phyloP scores from a whole-genome alignment of 805 yeast species.

The Schwanniomyces sp. region DNA sequence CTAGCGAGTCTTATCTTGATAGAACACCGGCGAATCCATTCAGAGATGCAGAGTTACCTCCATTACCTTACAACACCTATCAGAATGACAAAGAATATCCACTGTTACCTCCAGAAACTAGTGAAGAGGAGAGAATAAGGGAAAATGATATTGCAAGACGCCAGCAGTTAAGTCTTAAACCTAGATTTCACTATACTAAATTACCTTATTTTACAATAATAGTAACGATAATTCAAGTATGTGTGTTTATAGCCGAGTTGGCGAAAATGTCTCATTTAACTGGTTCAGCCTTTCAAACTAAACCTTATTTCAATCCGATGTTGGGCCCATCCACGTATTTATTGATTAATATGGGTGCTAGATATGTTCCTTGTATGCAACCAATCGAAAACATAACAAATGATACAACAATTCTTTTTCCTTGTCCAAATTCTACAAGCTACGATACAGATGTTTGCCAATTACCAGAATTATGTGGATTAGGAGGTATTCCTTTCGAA shows the following conservation, averaged over 20 bases:
- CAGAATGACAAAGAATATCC: not conserved
- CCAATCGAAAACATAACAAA: slow-evolving; percentile 49
- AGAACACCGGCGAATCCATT: not conserved
- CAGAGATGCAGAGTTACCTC: not conserved
- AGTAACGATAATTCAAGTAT: slow-evolving; percentile 47
- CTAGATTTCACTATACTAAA: slow-evolving; percentile 35
- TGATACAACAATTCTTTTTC: slow-evolving; percentile 46
- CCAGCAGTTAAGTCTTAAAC: slow-evolving; percentile 22
- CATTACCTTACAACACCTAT: not conserved
- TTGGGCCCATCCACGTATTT: slow-evolving; percentile 71
- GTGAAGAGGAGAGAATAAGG: slow-evolving; percentile 13
- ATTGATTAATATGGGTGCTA: slow-evolving; percentile 66
- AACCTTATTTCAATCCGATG: slow-evolving; percentile 78
- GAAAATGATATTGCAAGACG: slow-evolving; percentile 24
- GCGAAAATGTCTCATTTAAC: slow-evolving; percentile 57
- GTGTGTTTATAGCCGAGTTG: slow-evolving; percentile 63
- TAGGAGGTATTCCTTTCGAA: slow-evolving; percentile 44
- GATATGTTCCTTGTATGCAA: slow-evolving; percentile 73
- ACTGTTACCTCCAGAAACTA: not conserved
- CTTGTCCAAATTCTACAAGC: slow-evolving; percentile 69
- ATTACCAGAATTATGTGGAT: slow-evolving; percentile 59
- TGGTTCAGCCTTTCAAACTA: slow-evolving; percentile 63
- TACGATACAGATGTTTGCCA: slow-evolving; percentile 55
- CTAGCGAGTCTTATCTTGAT: not conserved
- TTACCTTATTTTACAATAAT: slow-evolving; percentile 42